Evolutionary conservation across 2,329 filamentous ascomycete species (phyloP).

Genomic region (Ceratocystis huliohia): DNA sequence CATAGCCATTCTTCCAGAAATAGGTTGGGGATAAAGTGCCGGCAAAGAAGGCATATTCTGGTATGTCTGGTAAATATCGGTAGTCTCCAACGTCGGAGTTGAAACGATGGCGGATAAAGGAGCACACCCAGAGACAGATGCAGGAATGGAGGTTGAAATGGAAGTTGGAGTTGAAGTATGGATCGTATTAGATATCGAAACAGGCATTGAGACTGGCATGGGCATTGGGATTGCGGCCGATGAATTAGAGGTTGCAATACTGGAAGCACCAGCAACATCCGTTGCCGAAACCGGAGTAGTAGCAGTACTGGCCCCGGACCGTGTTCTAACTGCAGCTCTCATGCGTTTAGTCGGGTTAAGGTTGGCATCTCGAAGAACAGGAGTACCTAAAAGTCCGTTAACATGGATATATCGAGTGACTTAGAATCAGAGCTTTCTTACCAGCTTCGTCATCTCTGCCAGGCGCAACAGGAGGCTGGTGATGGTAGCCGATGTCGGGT

Average conservation of each 20-base stretch:
- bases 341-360: slow-evolving; percentile 22
- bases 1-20: slow-evolving; percentile 44
- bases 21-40: slow-evolving; percentile 1
- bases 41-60: not conserved
- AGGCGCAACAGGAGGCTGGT: slow-evolving; percentile 13
- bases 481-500: slow-evolving; percentile 1
- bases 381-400: not conserved
- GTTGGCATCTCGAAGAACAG: not conserved
- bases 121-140: not conserved
- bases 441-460: slow-evolving; percentile 53
- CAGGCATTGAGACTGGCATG: not conserved
- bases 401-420: not conserved
- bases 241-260: not conserved
- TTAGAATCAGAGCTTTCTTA: slow-evolving; percentile 34
- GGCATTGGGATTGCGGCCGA: not conserved
- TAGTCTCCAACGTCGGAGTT: slow-evolving; percentile 13
- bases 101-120: slow-evolving; percentile 7
- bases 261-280: not conserved
- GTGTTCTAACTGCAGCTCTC: slow-evolving; percentile 24
- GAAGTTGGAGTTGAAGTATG: not conserved
- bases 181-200: not conserved
- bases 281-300: not conserved
- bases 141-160: not conserved
- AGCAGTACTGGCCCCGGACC: not conserved
- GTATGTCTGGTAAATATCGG: slow-evolving; percentile 9